Base-by-base conservation (phyloP, 805 yeast genomes). In the Candida broadrunensis region DNA sequence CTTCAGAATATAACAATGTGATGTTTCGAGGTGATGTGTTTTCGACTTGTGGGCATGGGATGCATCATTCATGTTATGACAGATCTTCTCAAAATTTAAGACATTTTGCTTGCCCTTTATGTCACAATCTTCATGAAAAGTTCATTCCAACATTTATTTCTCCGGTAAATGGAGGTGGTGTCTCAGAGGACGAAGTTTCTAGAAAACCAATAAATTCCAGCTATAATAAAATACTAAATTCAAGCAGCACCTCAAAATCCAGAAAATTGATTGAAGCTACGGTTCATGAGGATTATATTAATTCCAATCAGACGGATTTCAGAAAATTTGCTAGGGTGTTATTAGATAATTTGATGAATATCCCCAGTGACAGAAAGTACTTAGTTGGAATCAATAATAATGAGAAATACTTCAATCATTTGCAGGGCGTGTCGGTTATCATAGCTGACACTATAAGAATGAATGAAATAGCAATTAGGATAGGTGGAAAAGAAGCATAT, bases 381-480 rank as follows among this genome's bases (percentile, higher is more conserved):
- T 24, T 48, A 11, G 38, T 31, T n/a, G 43, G 40, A 26, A 33
- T 35, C 16, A 38, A 33, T 14, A 37, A 42, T 6, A 16, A 42
- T 52, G 51, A 45, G 32, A 32, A 61, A 50, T 45, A 37, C 54
- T 40, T 52, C 39, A 38, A 51, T 38, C 17, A 39, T 17, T 39
- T 61, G 17, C 51, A 45, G 36, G 52, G 49, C 12, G 32, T 60
- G 5, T 55, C 69, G 1, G 45, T 47, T 4, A 39, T 65, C 12
- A 51, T 77, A 33, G 75, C 78, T 2, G 68, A 74, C 45, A 73
- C 82, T 0, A 70, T 84, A 19, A 68, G 75, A 18, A 77, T 81
- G 72, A 59, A 72, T 29, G 90, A 85, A 50, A 74, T 83, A 17
- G 51, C 82, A 0, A 68, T 81, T 1, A 70, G 90, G 53, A 54